Base-by-base conservation (phyloP, 2,329 filamentous ascomycete genomes). In the Thermoascus crustaceus region DNA sequence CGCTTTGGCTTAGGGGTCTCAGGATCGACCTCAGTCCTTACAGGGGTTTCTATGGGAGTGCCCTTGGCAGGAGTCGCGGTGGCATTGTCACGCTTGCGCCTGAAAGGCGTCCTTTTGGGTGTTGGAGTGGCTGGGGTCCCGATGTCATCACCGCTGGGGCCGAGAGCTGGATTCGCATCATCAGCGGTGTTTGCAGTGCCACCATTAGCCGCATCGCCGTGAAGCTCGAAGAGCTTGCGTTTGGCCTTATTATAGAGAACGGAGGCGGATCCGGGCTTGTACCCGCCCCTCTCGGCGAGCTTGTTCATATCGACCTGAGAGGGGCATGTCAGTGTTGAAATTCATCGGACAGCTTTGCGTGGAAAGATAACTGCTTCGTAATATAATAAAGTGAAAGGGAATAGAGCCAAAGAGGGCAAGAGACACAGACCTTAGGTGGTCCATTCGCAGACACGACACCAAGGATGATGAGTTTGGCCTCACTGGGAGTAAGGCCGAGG, bases 261-360 rank as follows among this genome's bases (percentile, higher is more conserved):
- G 9, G 43, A 48, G 3, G 63, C 64, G 2, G 59, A 57, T 5
- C 38, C 37, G 34, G 58, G 64, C 39, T 61, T 63, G 40, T 62
- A 58, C 13, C 55, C 55, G 8, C 50, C 52, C 19, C 45, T 48
- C 7, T 43, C 36, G 14, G 64, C 61, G 7, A 68, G 43, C 16
- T 53, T 60, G 1, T 54, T 47, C 39, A 54, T 60, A 46, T 69
- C 62, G 17, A 65, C 39, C 62, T 66, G 38, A n/a, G n/a, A n/a
- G n/a, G n/a, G n/a, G n/a, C n/a, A 8, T 17, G 7, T 32, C 18
- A 21, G 14, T 30, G 11, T 13, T 36, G 19, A 35, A 4, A 31
- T 17, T 25, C n/a, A 22, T 14, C 19, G 8, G 11, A 22, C 17
- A 26, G n/a, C 20, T 39, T 26, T 10, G 24, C 18, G 22, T 11